These are phyloP conservation scores for Hypoxylon subgilvum DNA, from an alignment of 495 filamentous ascomycete genomes.

Conservation along the genomic window DNA sequence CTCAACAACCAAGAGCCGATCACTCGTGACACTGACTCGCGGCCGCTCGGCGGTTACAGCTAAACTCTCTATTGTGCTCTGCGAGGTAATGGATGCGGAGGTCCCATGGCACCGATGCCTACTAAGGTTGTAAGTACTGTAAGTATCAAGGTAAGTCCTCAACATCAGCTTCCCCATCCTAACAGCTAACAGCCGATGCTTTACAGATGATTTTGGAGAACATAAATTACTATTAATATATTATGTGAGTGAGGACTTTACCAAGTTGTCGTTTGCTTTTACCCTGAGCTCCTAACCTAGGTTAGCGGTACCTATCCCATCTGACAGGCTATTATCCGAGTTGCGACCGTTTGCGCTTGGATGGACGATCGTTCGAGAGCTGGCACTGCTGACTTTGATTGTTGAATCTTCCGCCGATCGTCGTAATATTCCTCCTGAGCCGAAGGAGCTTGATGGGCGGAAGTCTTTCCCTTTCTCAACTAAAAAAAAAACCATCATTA, in stretches of 20 bases:
- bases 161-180: neutral
- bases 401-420: constrained; percentile 6
- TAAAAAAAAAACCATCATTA: constrained; percentile 11
- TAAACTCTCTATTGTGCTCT: too few relatives aligned
- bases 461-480: too few relatives aligned
- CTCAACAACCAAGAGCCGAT: neutral
- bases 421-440: constrained; percentile 21
- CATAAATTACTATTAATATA: constrained; percentile 37
- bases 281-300: constrained; percentile 31
- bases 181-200: constrained; percentile 30
- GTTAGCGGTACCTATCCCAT: constrained; percentile 24
- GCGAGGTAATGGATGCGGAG: too few relatives aligned
- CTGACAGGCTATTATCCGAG: constrained; percentile 35
- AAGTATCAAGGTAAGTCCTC: neutral
- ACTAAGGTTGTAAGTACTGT: neutral
- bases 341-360: constrained; percentile 26
- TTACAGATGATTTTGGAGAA: constrained; percentile 14
- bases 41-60: neutral
- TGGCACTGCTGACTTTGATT: constrained; percentile 12
- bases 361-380: constrained; percentile 25
- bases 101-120: too few relatives aligned
- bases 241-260: constrained; percentile 17
- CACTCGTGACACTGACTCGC: neutral
- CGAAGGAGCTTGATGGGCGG: neutral
- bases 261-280: constrained; percentile 24